Evolutionary conservation across 2,329 filamentous ascomycete genomes (phyloP).

Genomic region (Cyphellophora europaea): DNA sequence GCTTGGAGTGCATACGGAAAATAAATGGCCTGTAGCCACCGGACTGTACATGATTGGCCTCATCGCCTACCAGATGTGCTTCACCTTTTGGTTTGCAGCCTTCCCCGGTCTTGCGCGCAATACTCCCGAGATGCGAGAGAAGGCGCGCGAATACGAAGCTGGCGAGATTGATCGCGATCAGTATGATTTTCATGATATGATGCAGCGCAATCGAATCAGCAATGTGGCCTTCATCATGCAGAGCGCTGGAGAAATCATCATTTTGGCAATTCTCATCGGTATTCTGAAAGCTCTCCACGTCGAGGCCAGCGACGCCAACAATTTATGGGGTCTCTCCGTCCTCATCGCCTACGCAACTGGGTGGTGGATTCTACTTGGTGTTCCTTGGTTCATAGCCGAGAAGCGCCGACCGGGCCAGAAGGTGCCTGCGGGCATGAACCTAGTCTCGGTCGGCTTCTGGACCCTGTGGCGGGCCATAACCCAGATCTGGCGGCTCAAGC

Average conservation of each 20-base stretch:
- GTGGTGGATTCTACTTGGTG: slow-evolving; percentile 53
- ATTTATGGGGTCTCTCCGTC: slow-evolving; percentile 58
- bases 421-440: slow-evolving; percentile 33
- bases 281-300: slow-evolving; percentile 54
- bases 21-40: slow-evolving; percentile 51
- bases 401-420: slow-evolving; percentile 53
- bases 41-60: slow-evolving; percentile 58
- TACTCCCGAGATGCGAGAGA: slow-evolving; percentile 39
- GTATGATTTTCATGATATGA: slow-evolving; percentile 51
- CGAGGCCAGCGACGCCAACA: slow-evolving; percentile 48
- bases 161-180: slow-evolving; percentile 48
- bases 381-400: slow-evolving; percentile 60
- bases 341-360: slow-evolving; percentile 57
- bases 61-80: slow-evolving; percentile 56
- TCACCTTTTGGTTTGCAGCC: slow-evolving; percentile 62
- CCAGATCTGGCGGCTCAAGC: slow-evolving; percentile 56
- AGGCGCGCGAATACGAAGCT: slow-evolving; percentile 39
- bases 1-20: slow-evolving; percentile 52
- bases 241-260: slow-evolving; percentile 51
- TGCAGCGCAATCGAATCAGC: slow-evolving; percentile 54
- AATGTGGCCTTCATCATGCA: slow-evolving; percentile 58
- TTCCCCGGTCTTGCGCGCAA: slow-evolving; percentile 51
- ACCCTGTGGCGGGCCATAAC: slow-evolving; percentile 49
- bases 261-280: slow-evolving; percentile 55
- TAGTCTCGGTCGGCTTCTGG: slow-evolving; percentile 51